Evolutionary conservation across 2,329 filamentous ascomycete species (phyloP), one percentile per base, ranked within the genome.

Genomic region (Daldinia eschscholtzii): DNA sequence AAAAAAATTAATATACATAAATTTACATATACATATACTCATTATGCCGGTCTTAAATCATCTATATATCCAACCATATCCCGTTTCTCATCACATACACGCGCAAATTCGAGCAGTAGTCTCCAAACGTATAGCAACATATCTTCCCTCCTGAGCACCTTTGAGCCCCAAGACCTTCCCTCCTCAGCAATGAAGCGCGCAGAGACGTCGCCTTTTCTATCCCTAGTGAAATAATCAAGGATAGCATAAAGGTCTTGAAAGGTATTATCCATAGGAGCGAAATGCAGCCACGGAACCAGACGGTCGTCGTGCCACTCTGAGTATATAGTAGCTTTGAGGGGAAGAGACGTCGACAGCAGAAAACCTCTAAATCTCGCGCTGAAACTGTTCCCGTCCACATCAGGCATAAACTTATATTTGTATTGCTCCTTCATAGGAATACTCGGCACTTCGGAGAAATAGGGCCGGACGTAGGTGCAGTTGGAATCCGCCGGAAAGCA

Each of bases 281-380:
- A 91, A 75, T 91, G 89, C 61, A 83, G 81, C 89, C 88, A 91
- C 0, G 87, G 83, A 12, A 88, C 79, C 0, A 91, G 78, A 3
- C 88, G 81, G 6, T 83, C 82, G 72, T 90, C 88, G 72, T 91
- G 88, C 89, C 89, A 91, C 74, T 91, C 89, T 33, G 83, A 80
- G 73, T 88, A 91, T 23, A 90, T 82, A 1, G 88, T 90, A 2
- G 85, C 83, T 76, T 91, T 91, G 74, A 91, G 82, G 0, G 86
- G 86, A 6, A 89, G 74, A 20, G 83, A 86, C 2, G 83, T 88
- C 6, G 83, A 87, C n/a, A 82, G 79, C 3, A 91, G 78, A 70
- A 90, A 88, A 0, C 81, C 82, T 37, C 82, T 79, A 74, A 82
- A 88, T 13, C 85, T 80, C 2, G 83, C 85, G 41, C 81, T 84